Evolutionary conservation across 495 filamentous ascomycete species (phyloP), one percentile per base, ranked within the genome.

Genomic region (Hyphodiscus hymeniophilus): DNA sequence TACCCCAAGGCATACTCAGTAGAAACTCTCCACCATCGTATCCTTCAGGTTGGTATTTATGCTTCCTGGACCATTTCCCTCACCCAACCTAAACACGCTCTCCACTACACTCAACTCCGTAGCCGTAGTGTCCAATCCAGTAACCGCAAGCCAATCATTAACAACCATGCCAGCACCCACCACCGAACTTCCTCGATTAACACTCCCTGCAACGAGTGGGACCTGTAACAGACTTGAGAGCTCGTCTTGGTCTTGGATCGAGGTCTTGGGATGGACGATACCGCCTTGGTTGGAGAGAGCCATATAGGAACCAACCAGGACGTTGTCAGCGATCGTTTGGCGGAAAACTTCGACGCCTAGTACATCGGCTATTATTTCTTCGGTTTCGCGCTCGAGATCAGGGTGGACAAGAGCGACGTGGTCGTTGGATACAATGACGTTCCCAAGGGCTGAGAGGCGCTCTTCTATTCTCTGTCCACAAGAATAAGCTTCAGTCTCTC

Each of bases 101-200:
- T 98, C 92, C 31, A 98, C 77, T 51, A 98, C 92, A 58, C 86
- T 94, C 61, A 98, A 68, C 69, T 98, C 92, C 6, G 92, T 95
- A 10, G 92, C 92, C 20, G 92, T 98, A 12, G 92, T 98, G 62
- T 97, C 94, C 38, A 96, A 69, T 8, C 92, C 88, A 2, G 89
- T 94, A n/a, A 98, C 87, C 7, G 92, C 94, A 67, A 97, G 77
- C 92, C 92, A 97, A 71, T 98, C 92, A 62, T 98, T 98, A 47
- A 98, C 92, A 8, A 98, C 92, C 87, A 97, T 95, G 20, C 92
- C 92, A 10, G 92, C 92, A 20, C 92, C 92, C 24, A 98, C 88
- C n/a, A 97, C 89, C 34, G 87, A 79, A 51, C 79, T 85, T 28
- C 92, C 94, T 47, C 92, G 78, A 67, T 98, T 98, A 17, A 98